phyloP scores from a whole-genome alignment of 768 basidiomycete species.

The Kwoniella newhampshirensis region DNA sequence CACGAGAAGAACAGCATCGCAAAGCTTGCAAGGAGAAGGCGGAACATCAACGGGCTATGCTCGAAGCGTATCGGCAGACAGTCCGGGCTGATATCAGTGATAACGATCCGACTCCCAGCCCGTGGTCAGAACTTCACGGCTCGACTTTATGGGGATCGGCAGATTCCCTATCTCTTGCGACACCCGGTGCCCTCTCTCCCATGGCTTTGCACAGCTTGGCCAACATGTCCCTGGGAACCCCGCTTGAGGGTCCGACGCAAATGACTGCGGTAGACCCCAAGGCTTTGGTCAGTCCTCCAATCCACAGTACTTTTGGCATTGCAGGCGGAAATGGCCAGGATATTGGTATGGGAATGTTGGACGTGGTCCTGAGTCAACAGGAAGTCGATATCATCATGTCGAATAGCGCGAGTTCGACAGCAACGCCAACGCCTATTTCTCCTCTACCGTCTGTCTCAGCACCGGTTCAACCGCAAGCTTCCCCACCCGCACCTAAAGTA shows the following conservation, averaged over 20 bases:
- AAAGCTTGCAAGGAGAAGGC: conserved; percentile 26
- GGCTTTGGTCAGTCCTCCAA: conserved; percentile 34
- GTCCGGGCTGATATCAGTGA: conserved; percentile 12
- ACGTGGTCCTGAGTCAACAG: conserved; percentile 18
- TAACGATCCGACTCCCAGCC: conserved; percentile 2
- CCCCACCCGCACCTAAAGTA: neutral
- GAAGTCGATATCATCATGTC: conserved; percentile 18
- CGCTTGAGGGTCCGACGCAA: conserved; percentile 3
- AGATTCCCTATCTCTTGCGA: conserved; percentile 23
- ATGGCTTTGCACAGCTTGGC: conserved; percentile 31
- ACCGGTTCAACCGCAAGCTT: neutral
- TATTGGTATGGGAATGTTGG: conserved; percentile 9
- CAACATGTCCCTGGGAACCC: conserved; percentile 22
- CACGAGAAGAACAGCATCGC: conserved; percentile 31
- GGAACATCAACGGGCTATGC: conserved; percentile 27
- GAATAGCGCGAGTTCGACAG: neutral
- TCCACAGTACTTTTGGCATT: conserved; percentile 16
- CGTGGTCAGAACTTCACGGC: conserved; percentile 26
- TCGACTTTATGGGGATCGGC: conserved; percentile 21
- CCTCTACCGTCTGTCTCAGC: neutral
- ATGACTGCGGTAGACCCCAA: conserved; percentile 32
- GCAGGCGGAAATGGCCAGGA: conserved; percentile 9
- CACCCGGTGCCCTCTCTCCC: conserved; percentile 30
- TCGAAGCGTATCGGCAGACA: conserved; percentile 34
- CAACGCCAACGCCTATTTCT: neutral